A percentile compares a stretch with the other conserved stretches of the same genome.
Evolutionary conservation across 2,329 filamentous ascomycete species (phyloP).

Genomic region (Clonostachys solani): DNA sequence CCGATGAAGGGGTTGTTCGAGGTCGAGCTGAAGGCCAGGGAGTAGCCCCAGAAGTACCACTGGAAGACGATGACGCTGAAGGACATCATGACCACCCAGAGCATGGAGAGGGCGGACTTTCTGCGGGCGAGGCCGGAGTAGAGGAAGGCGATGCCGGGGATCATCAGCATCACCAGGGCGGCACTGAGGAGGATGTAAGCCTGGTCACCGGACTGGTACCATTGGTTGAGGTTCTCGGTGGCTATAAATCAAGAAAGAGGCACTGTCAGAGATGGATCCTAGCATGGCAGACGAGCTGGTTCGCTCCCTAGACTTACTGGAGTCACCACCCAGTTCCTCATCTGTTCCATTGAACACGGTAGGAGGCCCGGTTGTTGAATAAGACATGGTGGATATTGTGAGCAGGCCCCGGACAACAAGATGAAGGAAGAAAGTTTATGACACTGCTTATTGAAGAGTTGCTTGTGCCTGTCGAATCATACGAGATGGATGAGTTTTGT

Average conservation of each 20-base stretch:
- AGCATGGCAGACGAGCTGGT: conserved; percentile 51
- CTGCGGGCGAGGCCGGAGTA: conserved; percentile 96
- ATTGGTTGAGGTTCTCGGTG: conserved; percentile 88
- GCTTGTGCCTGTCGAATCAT: no score
- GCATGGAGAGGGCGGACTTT: conserved; percentile 95
- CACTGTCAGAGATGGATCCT: conserved; percentile 30
- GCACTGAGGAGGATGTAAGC: conserved; percentile 88
- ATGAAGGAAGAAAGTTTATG: no score
- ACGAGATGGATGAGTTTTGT: no score
- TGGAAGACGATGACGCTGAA: conserved; percentile 91
- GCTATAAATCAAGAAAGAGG: conserved; percentile 38
- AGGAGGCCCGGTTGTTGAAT: conserved; percentile 55
- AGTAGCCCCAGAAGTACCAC: conserved; percentile 99
- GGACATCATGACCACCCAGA: conserved; percentile 96
- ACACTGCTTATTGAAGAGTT: no score
- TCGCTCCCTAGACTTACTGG: conserved; percentile 50
- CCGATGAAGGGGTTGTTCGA: conserved; percentile 90
- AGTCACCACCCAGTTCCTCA: conserved; percentile 66
- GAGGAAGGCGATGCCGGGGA: conserved; percentile 93
- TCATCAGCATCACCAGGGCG: conserved; percentile 94
- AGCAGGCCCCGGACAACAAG: no score
- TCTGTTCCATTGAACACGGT: conserved; percentile 61
- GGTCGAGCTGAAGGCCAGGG: conserved; percentile 80
- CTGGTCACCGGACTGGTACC: conserved; percentile 88
- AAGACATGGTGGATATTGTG: conserved; percentile 43